phyloP scores from a whole-genome alignment of 1,284 basidiomycete species.

The Lentinula novae-zelandiae region DNA sequence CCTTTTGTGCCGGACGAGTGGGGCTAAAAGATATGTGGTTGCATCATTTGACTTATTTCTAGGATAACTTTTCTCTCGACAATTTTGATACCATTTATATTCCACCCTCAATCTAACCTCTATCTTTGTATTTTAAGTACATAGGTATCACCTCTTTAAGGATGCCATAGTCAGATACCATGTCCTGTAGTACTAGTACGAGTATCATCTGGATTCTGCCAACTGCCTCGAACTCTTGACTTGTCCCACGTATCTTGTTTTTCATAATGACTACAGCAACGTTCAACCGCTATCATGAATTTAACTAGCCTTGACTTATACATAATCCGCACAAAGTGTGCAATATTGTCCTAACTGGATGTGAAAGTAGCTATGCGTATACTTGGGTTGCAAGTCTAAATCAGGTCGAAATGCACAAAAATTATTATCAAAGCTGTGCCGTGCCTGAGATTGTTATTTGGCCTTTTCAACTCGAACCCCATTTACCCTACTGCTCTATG shows the following conservation, averaged over 20 bases:
- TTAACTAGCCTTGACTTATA: too few relatives aligned
- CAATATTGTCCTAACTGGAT: too few relatives aligned
- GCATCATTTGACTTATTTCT: background rate
- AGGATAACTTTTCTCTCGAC: background rate
- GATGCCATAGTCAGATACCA: background rate
- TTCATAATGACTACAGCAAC: too few relatives aligned
- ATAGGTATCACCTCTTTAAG: background rate
- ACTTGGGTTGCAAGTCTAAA: background rate
- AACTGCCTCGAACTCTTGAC: too few relatives aligned
- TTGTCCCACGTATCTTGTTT: too few relatives aligned
- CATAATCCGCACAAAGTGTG: too few relatives aligned
- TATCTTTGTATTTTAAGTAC: background rate
- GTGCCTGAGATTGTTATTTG: background rate
- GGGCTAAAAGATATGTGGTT: slow-evolving; percentile 30
- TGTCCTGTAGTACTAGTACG: background rate
- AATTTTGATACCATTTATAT: background rate
- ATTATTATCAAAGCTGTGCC: background rate
- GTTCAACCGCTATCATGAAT: too few relatives aligned
- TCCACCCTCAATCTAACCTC: background rate
- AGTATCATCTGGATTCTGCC: too few relatives aligned
- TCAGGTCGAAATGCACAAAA: background rate
- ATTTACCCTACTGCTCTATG: background rate
- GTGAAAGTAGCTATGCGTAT: too few relatives aligned
- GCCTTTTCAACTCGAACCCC: background rate
- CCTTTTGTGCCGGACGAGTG: slow-evolving; percentile 71